phyloP scores from a whole-genome alignment of 306 rosid genomes.

The Acmispon strigosus region DNA sequence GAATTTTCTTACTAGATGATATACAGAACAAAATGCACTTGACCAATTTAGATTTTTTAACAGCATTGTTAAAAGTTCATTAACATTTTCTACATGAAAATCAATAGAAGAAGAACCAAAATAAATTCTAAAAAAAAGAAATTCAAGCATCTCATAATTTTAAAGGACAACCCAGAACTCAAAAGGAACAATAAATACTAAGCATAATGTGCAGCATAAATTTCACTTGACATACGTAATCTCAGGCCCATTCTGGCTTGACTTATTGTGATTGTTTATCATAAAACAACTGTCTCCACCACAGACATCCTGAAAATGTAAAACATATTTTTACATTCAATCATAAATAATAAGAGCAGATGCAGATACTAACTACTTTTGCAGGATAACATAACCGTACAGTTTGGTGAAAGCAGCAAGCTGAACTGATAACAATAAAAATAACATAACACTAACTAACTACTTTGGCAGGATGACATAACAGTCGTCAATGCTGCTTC shows the following conservation, averaged over 20 bases:
- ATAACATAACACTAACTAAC: not conserved
- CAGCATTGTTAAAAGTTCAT: not conserved
- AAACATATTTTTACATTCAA: conserved; percentile 3
- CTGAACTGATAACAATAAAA: not conserved
- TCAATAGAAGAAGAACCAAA: not conserved
- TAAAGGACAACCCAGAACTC: not conserved
- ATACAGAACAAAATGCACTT: not conserved
- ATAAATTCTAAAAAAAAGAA: not conserved
- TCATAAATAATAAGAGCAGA: conserved; percentile 1
- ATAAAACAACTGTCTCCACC: conserved; percentile 76
- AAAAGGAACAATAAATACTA: not conserved
- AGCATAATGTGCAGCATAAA: conserved; percentile 5
- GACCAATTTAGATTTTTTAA: not conserved
- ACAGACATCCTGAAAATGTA: conserved; percentile 61
- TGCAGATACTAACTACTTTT: not conserved
- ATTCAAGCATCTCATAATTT: conserved; percentile 3
- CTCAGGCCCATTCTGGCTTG: conserved; percentile 51
- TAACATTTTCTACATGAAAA: conserved; percentile 7
- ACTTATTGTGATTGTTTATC: conserved; percentile 45
- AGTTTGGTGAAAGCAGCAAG: conserved; percentile 2
- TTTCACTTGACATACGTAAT: conserved; percentile 46
- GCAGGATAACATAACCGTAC: not conserved
- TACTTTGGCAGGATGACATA: not conserved
- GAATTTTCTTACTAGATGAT: not conserved
- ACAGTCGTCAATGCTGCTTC: not conserved